Conservation (phyloP, 768 basidiomycete genomes). For the Lactifluus pinguis region DNA sequence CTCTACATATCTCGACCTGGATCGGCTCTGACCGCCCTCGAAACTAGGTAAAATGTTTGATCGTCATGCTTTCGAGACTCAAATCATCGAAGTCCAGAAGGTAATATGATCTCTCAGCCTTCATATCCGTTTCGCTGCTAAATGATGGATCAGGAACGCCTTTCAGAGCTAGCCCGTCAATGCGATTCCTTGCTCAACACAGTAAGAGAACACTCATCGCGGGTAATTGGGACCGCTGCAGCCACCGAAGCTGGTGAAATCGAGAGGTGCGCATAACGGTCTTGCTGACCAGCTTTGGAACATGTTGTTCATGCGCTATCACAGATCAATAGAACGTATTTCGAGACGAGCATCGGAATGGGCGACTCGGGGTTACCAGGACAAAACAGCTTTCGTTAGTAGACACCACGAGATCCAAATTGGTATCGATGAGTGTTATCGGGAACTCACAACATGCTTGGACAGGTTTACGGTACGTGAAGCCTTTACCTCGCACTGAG, state of each 20-base stretch:
- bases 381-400: constrained; percentile 23
- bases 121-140: neutral
- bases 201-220: neutral
- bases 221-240: neutral
- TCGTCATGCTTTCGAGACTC: neutral
- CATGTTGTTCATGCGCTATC: neutral
- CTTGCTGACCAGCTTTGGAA: neutral
- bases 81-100: neutral
- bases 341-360: neutral
- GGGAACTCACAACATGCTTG: constrained; percentile 31
- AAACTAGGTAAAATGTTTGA: neutral
- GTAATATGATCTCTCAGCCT: neutral
- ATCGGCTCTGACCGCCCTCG: neutral
- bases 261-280: neutral
- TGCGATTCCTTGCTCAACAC: neutral
- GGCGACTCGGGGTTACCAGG: neutral
- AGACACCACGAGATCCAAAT: constrained; percentile 33
- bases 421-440: constrained; percentile 32
- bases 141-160: neutral
- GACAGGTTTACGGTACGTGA: constrained; percentile 30
- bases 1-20: neutral
- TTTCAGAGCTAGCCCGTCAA: neutral
- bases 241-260: constrained; percentile 1
- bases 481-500: neutral
- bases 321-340: neutral